These are phyloP conservation scores for Pyricularia sp. DNA, from an alignment of 2,329 filamentous ascomycete genomes.

Conservation along the genomic window DNA sequence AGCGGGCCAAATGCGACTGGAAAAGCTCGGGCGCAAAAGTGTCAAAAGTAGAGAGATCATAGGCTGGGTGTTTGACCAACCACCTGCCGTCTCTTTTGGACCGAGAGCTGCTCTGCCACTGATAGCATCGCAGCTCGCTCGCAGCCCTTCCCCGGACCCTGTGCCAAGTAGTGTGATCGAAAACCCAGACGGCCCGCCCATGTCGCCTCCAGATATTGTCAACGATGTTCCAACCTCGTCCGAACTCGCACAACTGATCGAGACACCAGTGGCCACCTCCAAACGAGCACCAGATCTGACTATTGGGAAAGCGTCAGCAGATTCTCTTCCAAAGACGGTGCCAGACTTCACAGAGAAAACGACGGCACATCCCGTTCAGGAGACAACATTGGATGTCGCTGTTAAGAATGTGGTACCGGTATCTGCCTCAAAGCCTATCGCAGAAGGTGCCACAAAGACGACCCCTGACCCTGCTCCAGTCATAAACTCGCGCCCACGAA, in stretches of 20 bases:
- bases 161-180: neutral
- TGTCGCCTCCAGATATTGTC: neutral
- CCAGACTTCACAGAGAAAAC: neutral
- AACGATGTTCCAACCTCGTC: neutral
- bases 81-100: conserved; percentile 7
- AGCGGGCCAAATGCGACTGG: conserved; percentile 15
- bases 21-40: conserved; percentile 29
- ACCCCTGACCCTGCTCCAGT: neutral
- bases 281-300: neutral
- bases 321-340: neutral
- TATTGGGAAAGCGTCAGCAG: neutral
- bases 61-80: conserved; percentile 21
- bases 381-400: neutral
- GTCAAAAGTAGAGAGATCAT: conserved; percentile 38
- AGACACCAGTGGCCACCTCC: neutral
- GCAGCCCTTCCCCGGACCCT: neutral
- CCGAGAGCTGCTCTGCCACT: neutral
- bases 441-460: neutral
- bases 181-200: neutral
- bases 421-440: neutral
- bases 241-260: neutral
- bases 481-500: conserved; percentile 8
- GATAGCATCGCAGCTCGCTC: neutral
- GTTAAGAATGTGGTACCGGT: neutral
- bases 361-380: neutral